Evolutionary conservation across 257 asterid species (phyloP).

Genomic region (Salvia miltiorrhiza): DNA sequence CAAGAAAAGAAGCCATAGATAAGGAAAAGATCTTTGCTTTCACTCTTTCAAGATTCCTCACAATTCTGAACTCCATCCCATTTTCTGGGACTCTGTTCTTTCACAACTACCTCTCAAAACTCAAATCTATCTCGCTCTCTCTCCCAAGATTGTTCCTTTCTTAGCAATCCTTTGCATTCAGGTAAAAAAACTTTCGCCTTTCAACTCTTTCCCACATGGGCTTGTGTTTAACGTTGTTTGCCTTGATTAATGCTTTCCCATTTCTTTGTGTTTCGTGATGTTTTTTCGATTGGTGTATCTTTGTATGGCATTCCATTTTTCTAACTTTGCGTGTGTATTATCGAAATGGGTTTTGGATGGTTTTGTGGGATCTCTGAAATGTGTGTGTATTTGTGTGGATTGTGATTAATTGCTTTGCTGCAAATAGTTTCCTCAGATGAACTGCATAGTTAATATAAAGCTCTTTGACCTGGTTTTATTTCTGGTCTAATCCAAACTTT

Average conservation of each 20-base stretch:
- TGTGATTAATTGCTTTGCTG: neutral
- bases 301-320: too few species aligned
- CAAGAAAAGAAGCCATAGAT: neutral
- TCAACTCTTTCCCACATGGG: neutral
- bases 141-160: constrained; percentile 17
- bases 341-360: neutral
- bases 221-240: neutral
- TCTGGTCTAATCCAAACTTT: neutral
- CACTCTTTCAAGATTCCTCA: neutral
- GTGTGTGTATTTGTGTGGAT: neutral
- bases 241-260: neutral
- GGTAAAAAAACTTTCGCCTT: constrained; percentile 24
- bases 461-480: neutral
- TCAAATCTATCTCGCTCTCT: neutral
- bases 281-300: neutral
- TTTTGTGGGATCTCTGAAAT: neutral
- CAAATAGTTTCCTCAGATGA: neutral
- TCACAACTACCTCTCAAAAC: neutral
- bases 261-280: neutral
- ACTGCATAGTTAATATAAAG: neutral
- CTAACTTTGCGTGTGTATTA: too few species aligned
- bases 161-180: constrained; percentile 12
- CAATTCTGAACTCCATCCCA: constrained; percentile 9
- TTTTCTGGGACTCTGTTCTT: neutral
- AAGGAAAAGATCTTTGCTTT: neutral